Base-by-base conservation (phyloP, 345 rosid genomes). In the Corchorus olitorius region DNA sequence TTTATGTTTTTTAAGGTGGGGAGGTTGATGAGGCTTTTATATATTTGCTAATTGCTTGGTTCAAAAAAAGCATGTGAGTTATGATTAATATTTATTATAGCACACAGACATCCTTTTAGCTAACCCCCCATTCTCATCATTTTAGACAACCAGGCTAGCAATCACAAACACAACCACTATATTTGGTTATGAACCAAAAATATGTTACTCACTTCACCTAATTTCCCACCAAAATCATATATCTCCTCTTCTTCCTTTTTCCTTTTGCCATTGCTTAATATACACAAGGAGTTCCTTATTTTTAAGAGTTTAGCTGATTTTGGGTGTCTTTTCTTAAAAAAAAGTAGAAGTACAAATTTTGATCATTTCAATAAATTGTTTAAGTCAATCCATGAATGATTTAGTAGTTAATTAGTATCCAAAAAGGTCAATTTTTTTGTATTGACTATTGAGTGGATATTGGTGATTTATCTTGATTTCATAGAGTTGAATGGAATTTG, bases 61-160 rank as follows among this genome's bases (percentile, higher is more conserved):
- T 27, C 27, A 27, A 34, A 49, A 50, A 50, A 22, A 50, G 15
- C 17, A 60, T 33, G 41, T 48, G 59, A 34, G 27, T 33, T 49
- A 69, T 50, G 73, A 69, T 69, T 69, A 49, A 68, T 27, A 49
- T 68, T 68, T 49, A 27, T 68, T 49, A 27, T 48, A 48, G 13
- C 56, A 46, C 27, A 27, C 34, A 46, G 35, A 4, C 56, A 22
- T 22, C 72, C 72, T 19, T 13, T 46, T 8, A 58, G 62, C 62
- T 7, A 55, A 55, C 3, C 22, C 61, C 61, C n/a, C 43, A 27
- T 27, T 48, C 35, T 60, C 13, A 43, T 72, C 35, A 72, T 58
- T 56, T 58, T 72, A 39, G 65, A 20, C 65, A 58, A 43, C 53
- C 43, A 58, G 6, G 49, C 39, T 19, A 14, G 19, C 72, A 22